phyloP scores from a whole-genome alignment of 73 alveolate genomes.

The Paramecium tetraurelia region DNA sequence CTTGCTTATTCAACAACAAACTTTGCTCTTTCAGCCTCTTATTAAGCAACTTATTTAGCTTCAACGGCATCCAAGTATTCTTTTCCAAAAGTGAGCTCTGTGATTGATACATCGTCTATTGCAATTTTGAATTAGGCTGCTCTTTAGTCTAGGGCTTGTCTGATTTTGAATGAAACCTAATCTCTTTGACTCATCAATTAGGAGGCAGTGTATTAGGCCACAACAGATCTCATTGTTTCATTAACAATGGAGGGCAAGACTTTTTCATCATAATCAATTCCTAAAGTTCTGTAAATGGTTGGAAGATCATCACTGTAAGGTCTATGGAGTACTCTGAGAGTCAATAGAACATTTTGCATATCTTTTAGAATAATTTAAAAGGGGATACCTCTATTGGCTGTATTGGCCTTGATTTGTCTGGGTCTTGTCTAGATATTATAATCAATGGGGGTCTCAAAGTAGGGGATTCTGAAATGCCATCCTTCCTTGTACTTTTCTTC shows the following conservation, averaged over 20 bases:
- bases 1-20: slow-evolving; percentile 88
- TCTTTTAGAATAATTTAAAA: slow-evolving; percentile 58
- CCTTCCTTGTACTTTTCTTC: slow-evolving; percentile 78
- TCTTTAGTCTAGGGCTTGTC: slow-evolving; percentile 79
- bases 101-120: slow-evolving; percentile 93
- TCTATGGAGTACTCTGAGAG: slow-evolving; percentile 91
- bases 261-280: slow-evolving; percentile 94
- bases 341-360: slow-evolving; percentile 88
- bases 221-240: slow-evolving; percentile 87
- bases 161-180: slow-evolving; percentile 76
- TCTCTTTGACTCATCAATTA: slow-evolving; percentile 87
- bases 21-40: slow-evolving; percentile 95
- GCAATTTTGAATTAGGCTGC: slow-evolving; percentile 84
- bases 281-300: slow-evolving; percentile 82
- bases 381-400: slow-evolving; percentile 79
- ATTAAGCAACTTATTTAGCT: slow-evolving; percentile 95
- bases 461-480: slow-evolving; percentile 90
- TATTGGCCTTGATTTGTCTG: slow-evolving; percentile 73
- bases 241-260: slow-evolving; percentile 95
- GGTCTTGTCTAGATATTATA: slow-evolving; percentile 91
- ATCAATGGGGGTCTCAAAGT: slow-evolving; percentile 94
- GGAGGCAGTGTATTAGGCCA: slow-evolving; percentile 82
- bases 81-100: slow-evolving; percentile 77
- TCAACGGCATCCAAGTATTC: slow-evolving; percentile 78
- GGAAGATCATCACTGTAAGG: slow-evolving; percentile 86